Conservation (phyloP, 306 rosid species). For the Crataegus laevigata region DNA sequence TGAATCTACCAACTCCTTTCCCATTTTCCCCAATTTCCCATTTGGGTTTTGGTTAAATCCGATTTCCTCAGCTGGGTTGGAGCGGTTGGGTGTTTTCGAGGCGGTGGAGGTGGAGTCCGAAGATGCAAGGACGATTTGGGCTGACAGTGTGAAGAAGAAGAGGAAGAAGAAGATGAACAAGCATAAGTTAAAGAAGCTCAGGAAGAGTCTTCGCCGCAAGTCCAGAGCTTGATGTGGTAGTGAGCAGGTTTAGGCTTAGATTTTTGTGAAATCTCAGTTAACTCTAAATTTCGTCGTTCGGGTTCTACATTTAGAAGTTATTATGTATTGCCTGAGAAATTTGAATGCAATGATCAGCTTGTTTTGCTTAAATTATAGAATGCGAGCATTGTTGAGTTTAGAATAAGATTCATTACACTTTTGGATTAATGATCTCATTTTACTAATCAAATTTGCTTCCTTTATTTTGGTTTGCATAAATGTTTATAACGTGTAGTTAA, state of each 20-base stretch:
- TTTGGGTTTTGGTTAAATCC: constrained; percentile 29
- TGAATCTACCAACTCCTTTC: constrained; percentile 8
- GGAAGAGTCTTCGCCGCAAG: constrained; percentile 49
- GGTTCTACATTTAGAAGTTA: not conserved
- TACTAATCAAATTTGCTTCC: not conserved
- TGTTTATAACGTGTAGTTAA: not conserved
- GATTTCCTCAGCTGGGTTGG: constrained; percentile 11
- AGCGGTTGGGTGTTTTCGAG: constrained; percentile 3
- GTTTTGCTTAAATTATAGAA: not conserved
- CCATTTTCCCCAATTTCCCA: constrained; percentile 28
- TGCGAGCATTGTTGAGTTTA: not conserved
- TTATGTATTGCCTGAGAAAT: not conserved
- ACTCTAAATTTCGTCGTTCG: not conserved
- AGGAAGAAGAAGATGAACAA: constrained; percentile 50
- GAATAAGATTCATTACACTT: constrained; percentile 20
- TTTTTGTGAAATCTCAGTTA: not conserved
- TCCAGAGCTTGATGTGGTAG: constrained; percentile 16
- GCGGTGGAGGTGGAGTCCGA: constrained; percentile 8
- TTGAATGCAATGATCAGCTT: not conserved
- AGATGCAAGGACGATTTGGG: constrained; percentile 30
- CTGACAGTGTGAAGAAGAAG: constrained; percentile 54
- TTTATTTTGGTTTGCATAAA: not conserved
- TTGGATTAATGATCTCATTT: not conserved
- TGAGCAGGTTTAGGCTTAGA: not conserved
- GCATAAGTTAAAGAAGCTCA: constrained; percentile 39